Evolutionary conservation across 1,284 basidiomycete species (phyloP), one percentile per base, ranked within the genome.

Genomic region (Pholiota adiposa): DNA sequence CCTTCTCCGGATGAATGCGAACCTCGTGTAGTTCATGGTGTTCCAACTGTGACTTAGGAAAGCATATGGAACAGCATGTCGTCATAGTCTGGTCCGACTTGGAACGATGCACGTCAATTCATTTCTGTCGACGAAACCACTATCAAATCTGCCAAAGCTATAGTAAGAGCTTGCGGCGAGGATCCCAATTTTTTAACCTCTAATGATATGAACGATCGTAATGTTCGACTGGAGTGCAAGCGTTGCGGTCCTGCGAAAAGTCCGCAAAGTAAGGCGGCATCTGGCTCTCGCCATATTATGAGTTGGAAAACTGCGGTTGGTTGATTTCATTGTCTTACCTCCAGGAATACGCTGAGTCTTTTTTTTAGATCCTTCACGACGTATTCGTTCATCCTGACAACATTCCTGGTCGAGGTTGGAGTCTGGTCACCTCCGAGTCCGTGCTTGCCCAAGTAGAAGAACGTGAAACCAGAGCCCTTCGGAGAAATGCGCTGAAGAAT

Each of bases 301-400:
- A 69, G 52, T 19, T 75, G 73, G 72, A 65, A 52, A 33, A 65
- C 60, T 53, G 72, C 72, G 40, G 73, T 71, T n/a, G 25, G 43
- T 19, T 8, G 12, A 4, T n/a, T 38, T 14, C 29, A 31, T 16
- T 19, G 27, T 52, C 31, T 14, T 9, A 23, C 19, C 11, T 11
- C 36, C 36, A 38, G 50, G 4, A 31, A 27, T 27, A n/a, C 27
- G 16, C 34, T n/a, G 6, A 11, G 12, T 38, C 36, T 36, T 12
- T 40, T 27, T 38, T 5, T 11, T 59, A 71, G 69, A 60, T 70
- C 46, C 50, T 69, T 21, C 70, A 73, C 52, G 68, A 72, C 33
- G 48, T 71, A 21, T 57, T 64, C 38, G 51, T 58, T 11, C 69
- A 71, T 33, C 50, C 38, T 25, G 62, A 61, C 16, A 61, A 65